Evolutionary conservation across 2,329 filamentous ascomycete genomes (phyloP).

Genomic region (Fusarium globosum): DNA sequence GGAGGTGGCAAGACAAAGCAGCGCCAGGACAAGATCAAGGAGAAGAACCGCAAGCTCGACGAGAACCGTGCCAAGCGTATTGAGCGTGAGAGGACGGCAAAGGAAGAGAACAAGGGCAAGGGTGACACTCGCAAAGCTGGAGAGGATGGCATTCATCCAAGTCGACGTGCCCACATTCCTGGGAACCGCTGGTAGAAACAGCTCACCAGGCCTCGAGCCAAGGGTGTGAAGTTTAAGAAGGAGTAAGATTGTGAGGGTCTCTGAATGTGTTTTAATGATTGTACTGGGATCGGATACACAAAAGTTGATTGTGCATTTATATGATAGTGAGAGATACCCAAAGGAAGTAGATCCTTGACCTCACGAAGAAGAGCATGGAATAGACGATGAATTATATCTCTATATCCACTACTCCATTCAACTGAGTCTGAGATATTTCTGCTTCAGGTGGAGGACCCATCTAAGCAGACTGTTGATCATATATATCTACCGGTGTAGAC

Average conservation of each 20-base stretch:
- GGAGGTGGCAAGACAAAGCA: constrained; percentile 82
- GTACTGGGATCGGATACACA: constrained; percentile 27
- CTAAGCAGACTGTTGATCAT: neutral
- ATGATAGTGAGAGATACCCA: constrained; percentile 46
- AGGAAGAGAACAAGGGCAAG: constrained; percentile 45
- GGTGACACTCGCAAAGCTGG: constrained; percentile 33
- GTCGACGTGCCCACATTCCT: constrained; percentile 55
- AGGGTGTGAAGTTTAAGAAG: neutral
- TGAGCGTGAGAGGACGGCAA: constrained; percentile 57
- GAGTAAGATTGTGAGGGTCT: neutral
- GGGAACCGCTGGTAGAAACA: constrained; percentile 23
- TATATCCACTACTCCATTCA: neutral
- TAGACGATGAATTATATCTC: neutral
- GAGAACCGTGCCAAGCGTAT: constrained; percentile 67
- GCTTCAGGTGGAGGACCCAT: neutral
- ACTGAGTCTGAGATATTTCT: neutral
- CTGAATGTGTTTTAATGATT: constrained; percentile 19
- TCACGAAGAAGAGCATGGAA: constrained; percentile 10
- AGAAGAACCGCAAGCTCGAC: constrained; percentile 87
- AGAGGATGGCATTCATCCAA: constrained; percentile 62
- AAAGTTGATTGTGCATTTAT: constrained; percentile 35
- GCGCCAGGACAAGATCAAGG: constrained; percentile 80
- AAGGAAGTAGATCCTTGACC: constrained; percentile 44
- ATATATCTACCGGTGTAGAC: too few relatives aligned
- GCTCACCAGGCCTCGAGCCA: neutral